A percentile compares a stretch with the other conserved stretches of the same genome.
Conservation (phyloP, 176 grass and related monocot species). For the Pontederia crassipes region DNA sequence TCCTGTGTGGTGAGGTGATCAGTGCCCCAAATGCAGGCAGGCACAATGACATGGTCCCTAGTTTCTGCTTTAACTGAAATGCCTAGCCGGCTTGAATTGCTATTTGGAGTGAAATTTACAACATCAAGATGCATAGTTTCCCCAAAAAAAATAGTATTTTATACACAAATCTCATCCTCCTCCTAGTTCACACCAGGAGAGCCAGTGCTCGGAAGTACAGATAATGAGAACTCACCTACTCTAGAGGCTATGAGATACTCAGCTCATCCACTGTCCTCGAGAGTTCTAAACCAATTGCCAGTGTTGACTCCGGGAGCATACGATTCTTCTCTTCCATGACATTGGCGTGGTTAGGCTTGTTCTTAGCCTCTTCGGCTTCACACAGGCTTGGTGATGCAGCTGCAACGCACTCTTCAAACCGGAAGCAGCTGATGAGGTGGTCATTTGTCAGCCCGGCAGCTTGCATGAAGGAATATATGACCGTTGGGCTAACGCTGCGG, state of each 20-base stretch:
- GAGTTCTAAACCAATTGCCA: constrained; percentile 1
- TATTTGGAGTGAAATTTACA: background rate
- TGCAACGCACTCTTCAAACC: constrained; percentile 51
- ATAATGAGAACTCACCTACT: background rate
- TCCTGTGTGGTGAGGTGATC: background rate
- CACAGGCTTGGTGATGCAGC: constrained; percentile 6
- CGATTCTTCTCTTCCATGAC: background rate
- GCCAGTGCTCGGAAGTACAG: background rate
- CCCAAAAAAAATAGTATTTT: background rate
- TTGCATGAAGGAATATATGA: constrained; percentile 98
- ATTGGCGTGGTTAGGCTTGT: constrained; percentile 5
- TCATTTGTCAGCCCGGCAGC: constrained; percentile 81
- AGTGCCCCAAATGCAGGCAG: too few species aligned
- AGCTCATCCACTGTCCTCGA: constrained; percentile 2
- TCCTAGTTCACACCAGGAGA: too few species aligned
- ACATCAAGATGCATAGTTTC: background rate
- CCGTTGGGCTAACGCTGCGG: constrained; percentile 62
- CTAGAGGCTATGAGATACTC: background rate
- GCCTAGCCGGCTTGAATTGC: background rate
- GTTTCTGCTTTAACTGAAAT: background rate
- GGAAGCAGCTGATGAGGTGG: constrained; percentile 76
- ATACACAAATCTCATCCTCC: too few species aligned
- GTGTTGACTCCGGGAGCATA: background rate
- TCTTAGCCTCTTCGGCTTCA: constrained; percentile 4
- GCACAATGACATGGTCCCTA: too few species aligned